Evolutionary conservation across 2,329 filamentous ascomycete species (phyloP).

Genomic region (Beauveria bassiana): DNA sequence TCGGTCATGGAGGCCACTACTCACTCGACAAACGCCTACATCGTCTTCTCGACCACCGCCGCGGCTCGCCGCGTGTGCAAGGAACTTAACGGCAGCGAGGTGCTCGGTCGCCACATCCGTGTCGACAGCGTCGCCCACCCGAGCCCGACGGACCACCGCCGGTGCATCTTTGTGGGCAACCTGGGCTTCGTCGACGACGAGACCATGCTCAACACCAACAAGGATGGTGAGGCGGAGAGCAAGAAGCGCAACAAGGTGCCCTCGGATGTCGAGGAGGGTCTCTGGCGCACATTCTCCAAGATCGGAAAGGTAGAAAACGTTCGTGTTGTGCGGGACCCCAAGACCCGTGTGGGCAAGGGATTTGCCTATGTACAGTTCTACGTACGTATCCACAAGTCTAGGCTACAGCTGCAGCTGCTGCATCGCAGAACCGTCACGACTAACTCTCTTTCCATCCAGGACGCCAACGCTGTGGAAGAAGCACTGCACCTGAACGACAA

Average conservation of each 20-base stretch:
- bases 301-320: constrained; percentile 84
- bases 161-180: constrained; percentile 95
- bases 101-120: constrained; percentile 81
- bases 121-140: constrained; percentile 91
- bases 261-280: constrained; percentile 84
- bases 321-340: constrained; percentile 79
- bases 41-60: constrained; percentile 68
- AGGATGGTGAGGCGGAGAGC: constrained; percentile 57
- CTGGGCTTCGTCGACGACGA: constrained; percentile 94
- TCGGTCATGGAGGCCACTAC: constrained; percentile 87
- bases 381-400: constrained; percentile 31
- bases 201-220: constrained; percentile 56
- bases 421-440: not conserved
- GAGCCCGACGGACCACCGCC: constrained; percentile 69
- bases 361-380: constrained; percentile 97
- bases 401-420: not conserved
- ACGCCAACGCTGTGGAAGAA: constrained; percentile 82
- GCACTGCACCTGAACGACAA: constrained; percentile 83
- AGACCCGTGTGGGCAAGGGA: constrained; percentile 90
- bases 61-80: constrained; percentile 70
- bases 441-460: constrained; percentile 34
- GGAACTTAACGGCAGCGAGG: constrained; percentile 72
- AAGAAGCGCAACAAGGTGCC: constrained; percentile 69
- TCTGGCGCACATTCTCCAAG: constrained; percentile 74
- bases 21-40: constrained; percentile 89